Evolutionary conservation across 2,329 filamentous ascomycete genomes (phyloP).

Genomic region (Calonectria crousiana): DNA sequence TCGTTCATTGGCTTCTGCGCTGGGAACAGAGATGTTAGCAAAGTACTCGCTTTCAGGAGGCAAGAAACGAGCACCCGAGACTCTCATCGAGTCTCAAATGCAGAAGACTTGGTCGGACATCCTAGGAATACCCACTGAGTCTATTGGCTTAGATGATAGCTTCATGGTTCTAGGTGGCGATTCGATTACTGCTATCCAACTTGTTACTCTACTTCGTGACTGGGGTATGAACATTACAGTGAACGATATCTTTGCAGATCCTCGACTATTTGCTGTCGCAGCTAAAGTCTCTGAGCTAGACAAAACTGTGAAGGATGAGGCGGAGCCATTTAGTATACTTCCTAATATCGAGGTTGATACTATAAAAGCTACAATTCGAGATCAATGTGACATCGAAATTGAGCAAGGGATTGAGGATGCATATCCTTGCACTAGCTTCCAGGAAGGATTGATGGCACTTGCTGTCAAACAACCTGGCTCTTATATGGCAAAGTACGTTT

Average conservation of each 20-base stretch:
- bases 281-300: background rate
- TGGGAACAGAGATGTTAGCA: constrained; percentile 17
- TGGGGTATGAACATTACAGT: background rate
- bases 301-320: background rate
- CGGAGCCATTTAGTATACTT: background rate
- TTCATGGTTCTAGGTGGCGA: constrained; percentile 17
- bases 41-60: constrained; percentile 19
- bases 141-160: background rate
- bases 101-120: constrained; percentile 50
- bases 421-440: background rate
- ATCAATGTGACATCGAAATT: background rate
- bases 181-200: constrained; percentile 39
- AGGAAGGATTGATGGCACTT: background rate
- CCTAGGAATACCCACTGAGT: constrained; percentile 46
- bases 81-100: constrained; percentile 27
- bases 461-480: background rate
- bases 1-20: constrained; percentile 10
- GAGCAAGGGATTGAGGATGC: background rate
- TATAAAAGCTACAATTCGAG: background rate
- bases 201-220: constrained; percentile 6
- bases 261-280: background rate
- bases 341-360: background rate
- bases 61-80: constrained; percentile 8
- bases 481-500: background rate
- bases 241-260: constrained; percentile 1